A percentile compares a stretch with the other conserved stretches of the same genome.
phyloP scores from a whole-genome alignment of 768 basidiomycete genomes.

The Gymnopilus junonius region DNA sequence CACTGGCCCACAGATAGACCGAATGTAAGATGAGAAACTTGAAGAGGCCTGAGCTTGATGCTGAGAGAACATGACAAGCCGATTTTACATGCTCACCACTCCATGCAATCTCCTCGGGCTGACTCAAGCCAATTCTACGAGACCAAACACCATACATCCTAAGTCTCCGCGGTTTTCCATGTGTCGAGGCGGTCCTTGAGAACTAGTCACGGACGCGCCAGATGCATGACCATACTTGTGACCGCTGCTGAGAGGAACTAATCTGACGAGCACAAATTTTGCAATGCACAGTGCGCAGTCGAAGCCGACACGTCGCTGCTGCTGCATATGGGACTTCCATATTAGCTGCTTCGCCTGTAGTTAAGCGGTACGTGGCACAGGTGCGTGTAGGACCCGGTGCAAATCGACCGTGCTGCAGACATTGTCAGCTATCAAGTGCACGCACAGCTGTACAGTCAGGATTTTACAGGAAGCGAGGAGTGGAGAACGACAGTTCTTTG shows the following conservation, averaged over 20 bases:
- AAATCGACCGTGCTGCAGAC: background rate
- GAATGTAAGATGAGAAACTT: background rate
- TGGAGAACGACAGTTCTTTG: background rate
- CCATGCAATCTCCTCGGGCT: background rate
- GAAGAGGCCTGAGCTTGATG: background rate
- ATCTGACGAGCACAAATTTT: background rate
- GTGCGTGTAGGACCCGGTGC: background rate
- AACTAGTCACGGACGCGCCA: background rate
- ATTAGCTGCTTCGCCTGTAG: background rate
- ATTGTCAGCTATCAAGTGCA: background rate
- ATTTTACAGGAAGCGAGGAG: background rate
- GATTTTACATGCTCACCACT: background rate
- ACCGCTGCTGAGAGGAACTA: background rate
- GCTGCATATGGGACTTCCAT: background rate
- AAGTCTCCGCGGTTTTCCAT: background rate
- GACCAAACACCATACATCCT: background rate
- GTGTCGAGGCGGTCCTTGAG: background rate
- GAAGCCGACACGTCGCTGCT: constrained; percentile 2
- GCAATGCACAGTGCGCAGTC: constrained; percentile 7
- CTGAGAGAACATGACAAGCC: background rate
- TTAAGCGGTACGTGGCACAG: constrained; percentile 1
- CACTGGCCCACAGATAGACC: background rate
- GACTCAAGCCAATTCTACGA: background rate
- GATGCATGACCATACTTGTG: background rate
- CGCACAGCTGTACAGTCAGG: background rate